These are phyloP conservation scores for Marasmius fiardii DNA, from an alignment of 1,284 basidiomycete species.

Conservation along the genomic window DNA sequence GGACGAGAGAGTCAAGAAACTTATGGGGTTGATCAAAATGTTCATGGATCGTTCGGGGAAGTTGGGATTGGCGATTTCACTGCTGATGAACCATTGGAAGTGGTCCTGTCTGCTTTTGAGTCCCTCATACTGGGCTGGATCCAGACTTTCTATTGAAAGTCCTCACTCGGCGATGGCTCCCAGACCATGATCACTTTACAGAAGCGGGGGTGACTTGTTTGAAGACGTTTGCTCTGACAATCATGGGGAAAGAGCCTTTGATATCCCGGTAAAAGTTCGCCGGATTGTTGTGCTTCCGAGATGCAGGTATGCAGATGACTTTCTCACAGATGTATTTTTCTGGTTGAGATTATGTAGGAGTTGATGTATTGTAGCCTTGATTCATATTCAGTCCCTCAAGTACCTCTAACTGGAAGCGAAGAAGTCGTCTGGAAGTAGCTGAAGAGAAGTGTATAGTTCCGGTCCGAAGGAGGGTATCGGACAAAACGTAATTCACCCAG, in stretches of 20 bases:
- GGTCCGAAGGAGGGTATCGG: too few relatives aligned
- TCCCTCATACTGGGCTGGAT: background rate
- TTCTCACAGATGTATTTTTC: background rate
- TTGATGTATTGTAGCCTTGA: too few relatives aligned
- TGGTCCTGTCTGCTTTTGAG: background rate
- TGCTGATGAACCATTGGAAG: background rate
- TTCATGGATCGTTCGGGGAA: background rate
- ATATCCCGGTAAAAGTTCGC: background rate
- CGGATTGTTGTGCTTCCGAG: background rate
- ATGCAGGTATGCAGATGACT: background rate
- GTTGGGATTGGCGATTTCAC: background rate
- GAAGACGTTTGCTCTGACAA: background rate
- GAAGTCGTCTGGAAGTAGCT: too few relatives aligned
- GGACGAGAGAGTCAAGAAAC: background rate
- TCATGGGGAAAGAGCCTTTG: background rate
- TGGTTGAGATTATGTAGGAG: too few relatives aligned
- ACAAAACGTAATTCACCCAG: too few relatives aligned
- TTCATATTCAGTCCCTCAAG: too few relatives aligned
- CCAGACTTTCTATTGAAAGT: background rate
- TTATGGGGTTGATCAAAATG: background rate
- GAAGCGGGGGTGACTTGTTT: background rate
- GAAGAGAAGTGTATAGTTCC: too few relatives aligned
- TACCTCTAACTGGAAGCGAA: too few relatives aligned
- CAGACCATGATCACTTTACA: background rate
- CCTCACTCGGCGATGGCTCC: background rate